These are phyloP conservation scores for Cadophora gregata DNA, from an alignment of 2,329 filamentous ascomycete species.

Conservation along the genomic window DNA sequence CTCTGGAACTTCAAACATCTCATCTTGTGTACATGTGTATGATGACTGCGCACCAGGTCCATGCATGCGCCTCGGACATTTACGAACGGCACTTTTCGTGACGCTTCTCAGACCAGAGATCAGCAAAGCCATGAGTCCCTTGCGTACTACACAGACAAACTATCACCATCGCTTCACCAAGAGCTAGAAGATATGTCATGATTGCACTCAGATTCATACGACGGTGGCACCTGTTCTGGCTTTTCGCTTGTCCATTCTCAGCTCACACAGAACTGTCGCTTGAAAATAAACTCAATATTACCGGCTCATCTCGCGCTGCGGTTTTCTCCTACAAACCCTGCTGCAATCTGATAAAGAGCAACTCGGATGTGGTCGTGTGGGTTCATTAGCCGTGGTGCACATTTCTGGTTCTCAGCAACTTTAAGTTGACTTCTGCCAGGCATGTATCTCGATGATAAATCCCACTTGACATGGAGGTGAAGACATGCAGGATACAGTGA, in stretches of 20 bases:
- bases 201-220: neutral
- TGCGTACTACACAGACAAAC: neutral
- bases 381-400: neutral
- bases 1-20: neutral
- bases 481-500: neutral
- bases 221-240: neutral
- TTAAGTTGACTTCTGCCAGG: neutral
- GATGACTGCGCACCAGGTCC: neutral
- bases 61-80: slow-evolving; percentile 2
- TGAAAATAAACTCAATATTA: neutral
- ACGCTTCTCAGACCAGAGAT: neutral
- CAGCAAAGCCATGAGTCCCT: neutral
- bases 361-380: neutral
- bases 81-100: neutral
- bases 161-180: neutral
- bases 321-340: neutral
- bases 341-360: neutral
- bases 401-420: slow-evolving; percentile 1
- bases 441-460: neutral
- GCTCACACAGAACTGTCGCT: neutral
- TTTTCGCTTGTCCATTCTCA: neutral
- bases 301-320: neutral
- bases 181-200: neutral
- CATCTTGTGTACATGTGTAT: neutral
- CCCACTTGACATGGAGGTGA: neutral